Conservation (phyloP, 768 basidiomycete genomes). For the Artomyces pyxidatus region DNA sequence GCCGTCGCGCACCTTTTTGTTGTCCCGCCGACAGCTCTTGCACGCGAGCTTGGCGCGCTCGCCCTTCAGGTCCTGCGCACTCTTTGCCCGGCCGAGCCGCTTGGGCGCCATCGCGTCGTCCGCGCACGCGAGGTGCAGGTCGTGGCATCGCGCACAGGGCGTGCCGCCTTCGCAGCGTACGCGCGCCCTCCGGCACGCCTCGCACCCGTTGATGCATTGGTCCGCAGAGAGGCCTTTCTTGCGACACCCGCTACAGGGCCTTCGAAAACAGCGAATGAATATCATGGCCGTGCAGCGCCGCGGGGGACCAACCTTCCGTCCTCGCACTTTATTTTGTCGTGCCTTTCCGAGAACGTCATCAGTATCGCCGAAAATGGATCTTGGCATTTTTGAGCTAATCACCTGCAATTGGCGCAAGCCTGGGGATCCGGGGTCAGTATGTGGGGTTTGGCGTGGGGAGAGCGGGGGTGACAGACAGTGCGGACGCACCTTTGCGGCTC, state of each 20-base stretch:
- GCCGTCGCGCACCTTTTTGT: conserved; percentile 44
- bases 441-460: background rate
- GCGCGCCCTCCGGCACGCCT: conserved; percentile 45
- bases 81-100: conserved; percentile 12
- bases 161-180: conserved; percentile 34
- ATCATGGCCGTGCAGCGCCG: background rate
- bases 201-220: conserved; percentile 56
- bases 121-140: conserved; percentile 34
- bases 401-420: conserved; percentile 60
- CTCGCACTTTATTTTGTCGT: conserved; percentile 56
- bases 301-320: conserved; percentile 38
- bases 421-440: conserved; percentile 15
- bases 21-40: conserved; percentile 51
- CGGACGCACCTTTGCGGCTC: conserved; percentile 7
- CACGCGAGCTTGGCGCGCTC: conserved; percentile 56
- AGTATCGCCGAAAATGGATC: background rate
- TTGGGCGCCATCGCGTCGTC: conserved; percentile 29
- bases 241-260: conserved; percentile 51
- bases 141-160: conserved; percentile 29
- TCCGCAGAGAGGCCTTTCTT: conserved; percentile 45
- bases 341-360: conserved; percentile 28
- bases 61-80: conserved; percentile 19
- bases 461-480: background rate
- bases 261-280: conserved; percentile 15
- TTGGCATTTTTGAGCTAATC: conserved; percentile 16